These are phyloP conservation scores for Suhomyces canberraensis DNA, from an alignment of 805 yeast species.

Conservation along the genomic window DNA sequence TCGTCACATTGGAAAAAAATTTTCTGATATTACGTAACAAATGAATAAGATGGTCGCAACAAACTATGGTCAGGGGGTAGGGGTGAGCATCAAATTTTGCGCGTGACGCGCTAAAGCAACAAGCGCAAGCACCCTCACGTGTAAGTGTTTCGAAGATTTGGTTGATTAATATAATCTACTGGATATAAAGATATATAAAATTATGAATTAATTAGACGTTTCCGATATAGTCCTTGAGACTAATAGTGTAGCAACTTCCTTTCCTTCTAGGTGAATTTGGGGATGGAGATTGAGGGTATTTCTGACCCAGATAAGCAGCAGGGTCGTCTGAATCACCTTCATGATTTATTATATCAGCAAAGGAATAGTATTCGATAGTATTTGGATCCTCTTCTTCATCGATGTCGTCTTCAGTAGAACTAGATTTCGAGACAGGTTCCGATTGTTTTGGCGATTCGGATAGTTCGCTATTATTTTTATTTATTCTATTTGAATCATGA, in stretches of 20 bases:
- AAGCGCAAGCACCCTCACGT: neutral
- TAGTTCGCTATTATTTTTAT: too few species aligned
- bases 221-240: conserved; percentile 24
- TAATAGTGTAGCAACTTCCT: conserved; percentile 11
- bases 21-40: conserved; percentile 1
- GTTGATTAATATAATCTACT: too few species aligned
- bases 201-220: conserved; percentile 1
- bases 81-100: neutral
- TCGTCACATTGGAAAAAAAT: conserved; percentile 5
- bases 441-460: too few species aligned
- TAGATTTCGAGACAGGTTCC: too few species aligned
- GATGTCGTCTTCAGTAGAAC: neutral
- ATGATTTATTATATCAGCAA: conserved; percentile 26
- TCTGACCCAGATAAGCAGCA: neutral
- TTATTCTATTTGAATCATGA: too few species aligned
- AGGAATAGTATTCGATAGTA: conserved; percentile 31
- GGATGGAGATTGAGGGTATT: neutral
- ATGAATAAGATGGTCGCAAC: neutral
- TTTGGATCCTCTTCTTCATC: conserved; percentile 7
- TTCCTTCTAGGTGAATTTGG: conserved; percentile 5
- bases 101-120: neutral
- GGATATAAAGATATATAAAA: too few species aligned
- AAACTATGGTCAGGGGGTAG: neutral
- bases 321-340: conserved; percentile 13
- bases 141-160: neutral